phyloP scores from a whole-genome alignment of 23 red algal genomes.

The Gracilaria vermiculophylla region DNA sequence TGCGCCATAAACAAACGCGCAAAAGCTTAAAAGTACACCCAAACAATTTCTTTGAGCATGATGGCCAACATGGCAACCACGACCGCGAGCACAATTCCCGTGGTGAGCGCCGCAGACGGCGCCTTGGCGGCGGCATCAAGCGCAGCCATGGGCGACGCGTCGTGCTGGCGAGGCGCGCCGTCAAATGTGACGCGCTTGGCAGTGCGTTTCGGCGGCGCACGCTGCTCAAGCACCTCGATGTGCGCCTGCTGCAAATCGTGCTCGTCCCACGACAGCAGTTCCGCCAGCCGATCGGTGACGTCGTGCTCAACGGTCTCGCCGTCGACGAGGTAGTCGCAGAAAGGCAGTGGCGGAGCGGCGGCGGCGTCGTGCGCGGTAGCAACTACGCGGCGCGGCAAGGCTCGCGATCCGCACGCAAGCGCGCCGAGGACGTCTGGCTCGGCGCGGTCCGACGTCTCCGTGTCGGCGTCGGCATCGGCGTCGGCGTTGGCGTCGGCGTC shows the following conservation, averaged over 20 bases:
- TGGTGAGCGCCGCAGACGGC: not conserved
- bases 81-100: not conserved
- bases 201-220: not conserved
- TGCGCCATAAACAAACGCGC: too few relatives aligned
- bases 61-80: conserved; percentile 19
- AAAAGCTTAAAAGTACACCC: not conserved
- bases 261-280: conserved; percentile 21
- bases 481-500: not conserved
- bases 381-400: not conserved
- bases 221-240: conserved; percentile 17
- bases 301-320: conserved; percentile 18
- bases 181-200: not conserved
- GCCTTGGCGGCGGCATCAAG: not conserved
- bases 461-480: too few relatives aligned
- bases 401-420: not conserved
- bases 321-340: conserved; percentile 27
- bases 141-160: not conserved
- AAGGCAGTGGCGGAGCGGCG: not conserved
- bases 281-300: conserved; percentile 15
- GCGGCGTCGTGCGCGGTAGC: not conserved
- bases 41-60: conserved; percentile 13
- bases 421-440: not conserved
- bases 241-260: not conserved
- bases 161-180: not conserved
- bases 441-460: not conserved